A percentile compares a stretch with the other conserved stretches of the same genome.
Evolutionary conservation across 2,329 filamentous ascomycete species (phyloP).

Genomic region (Stagonosporopsis chrysanthemi): DNA sequence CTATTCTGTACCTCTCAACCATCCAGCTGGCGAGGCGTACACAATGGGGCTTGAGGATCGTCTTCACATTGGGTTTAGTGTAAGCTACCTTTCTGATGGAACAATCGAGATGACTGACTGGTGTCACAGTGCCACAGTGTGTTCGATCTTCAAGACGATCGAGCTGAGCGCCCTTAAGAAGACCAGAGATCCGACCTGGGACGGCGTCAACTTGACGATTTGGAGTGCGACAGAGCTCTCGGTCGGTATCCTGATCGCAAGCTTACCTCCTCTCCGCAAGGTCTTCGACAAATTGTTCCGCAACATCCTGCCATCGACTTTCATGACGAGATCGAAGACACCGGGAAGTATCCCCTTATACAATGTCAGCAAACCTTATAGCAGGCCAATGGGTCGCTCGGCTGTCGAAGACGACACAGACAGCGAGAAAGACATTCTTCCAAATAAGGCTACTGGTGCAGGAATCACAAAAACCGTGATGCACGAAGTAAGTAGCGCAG

Average conservation of each 20-base stretch:
- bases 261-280: constrained; percentile 37
- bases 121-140: constrained; percentile 27
- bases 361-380: constrained; percentile 22
- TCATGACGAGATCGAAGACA: constrained; percentile 20
- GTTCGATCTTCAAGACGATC: constrained; percentile 36
- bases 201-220: constrained; percentile 34
- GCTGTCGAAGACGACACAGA: constrained; percentile 26
- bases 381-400: constrained; percentile 20
- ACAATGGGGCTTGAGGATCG: constrained; percentile 34
- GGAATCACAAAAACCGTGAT: constrained; percentile 32
- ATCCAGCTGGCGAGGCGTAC: constrained; percentile 36
- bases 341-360: constrained; percentile 26
- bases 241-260: constrained; percentile 35
- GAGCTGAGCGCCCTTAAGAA: constrained; percentile 30
- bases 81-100: constrained; percentile 15
- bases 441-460: constrained; percentile 13
- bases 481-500: constrained; percentile 29
- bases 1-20: constrained; percentile 35
- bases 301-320: constrained; percentile 26
- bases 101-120: background rate
- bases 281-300: constrained; percentile 33
- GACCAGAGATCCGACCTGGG: constrained; percentile 35
- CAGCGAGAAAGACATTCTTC: constrained; percentile 32
- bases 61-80: constrained; percentile 39
- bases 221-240: constrained; percentile 36